Conservation (phyloP, 1,139 yeast genomes). For the Pichia sp. region DNA sequence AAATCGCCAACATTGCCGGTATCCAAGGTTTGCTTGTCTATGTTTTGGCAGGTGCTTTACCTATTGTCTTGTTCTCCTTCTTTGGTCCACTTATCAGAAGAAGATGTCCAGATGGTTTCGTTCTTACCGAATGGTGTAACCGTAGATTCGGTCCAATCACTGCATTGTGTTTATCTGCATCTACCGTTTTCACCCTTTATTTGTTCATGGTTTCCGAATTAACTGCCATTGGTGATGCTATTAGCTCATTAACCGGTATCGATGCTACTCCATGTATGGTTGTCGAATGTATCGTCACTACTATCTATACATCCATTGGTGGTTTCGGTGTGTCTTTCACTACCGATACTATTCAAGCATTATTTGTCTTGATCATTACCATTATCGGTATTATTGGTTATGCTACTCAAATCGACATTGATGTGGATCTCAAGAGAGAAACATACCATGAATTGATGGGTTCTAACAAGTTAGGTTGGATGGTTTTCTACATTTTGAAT, state of each 20-base stretch:
- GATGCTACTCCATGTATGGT: slow-evolving; percentile 80
- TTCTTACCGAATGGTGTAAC: slow-evolving; percentile 93
- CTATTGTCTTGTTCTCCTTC: slow-evolving; percentile 76
- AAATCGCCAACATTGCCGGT: slow-evolving; percentile 84
- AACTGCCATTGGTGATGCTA: slow-evolving; percentile 73
- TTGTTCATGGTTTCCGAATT: slow-evolving; percentile 88
- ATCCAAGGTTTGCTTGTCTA: slow-evolving; percentile 86
- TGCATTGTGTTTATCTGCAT: slow-evolving; percentile 72
- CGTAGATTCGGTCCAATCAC: slow-evolving; percentile 73
- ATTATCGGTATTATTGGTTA: slow-evolving; percentile 76
- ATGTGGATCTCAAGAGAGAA: slow-evolving; percentile 57
- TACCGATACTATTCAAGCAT: slow-evolving; percentile 89
- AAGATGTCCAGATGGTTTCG: slow-evolving; percentile 87
- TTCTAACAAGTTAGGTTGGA: slow-evolving; percentile 80
- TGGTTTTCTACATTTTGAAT: slow-evolving; percentile 75
- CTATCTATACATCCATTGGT: slow-evolving; percentile 84
- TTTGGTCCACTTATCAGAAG: slow-evolving; percentile 80
- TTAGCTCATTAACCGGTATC: slow-evolving; percentile 75
- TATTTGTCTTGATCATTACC: slow-evolving; percentile 61
- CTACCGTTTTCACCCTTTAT: slow-evolving; percentile 84
- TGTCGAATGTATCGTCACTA: slow-evolving; percentile 84
- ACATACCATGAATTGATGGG: slow-evolving; percentile 54
- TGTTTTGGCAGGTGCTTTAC: slow-evolving; percentile 78
- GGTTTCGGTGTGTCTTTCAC: slow-evolving; percentile 88
- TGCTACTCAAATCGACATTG: slow-evolving; percentile 76